Conservation (phyloP, 768 basidiomycete genomes). For the Rhodotorula toruloides region DNA sequence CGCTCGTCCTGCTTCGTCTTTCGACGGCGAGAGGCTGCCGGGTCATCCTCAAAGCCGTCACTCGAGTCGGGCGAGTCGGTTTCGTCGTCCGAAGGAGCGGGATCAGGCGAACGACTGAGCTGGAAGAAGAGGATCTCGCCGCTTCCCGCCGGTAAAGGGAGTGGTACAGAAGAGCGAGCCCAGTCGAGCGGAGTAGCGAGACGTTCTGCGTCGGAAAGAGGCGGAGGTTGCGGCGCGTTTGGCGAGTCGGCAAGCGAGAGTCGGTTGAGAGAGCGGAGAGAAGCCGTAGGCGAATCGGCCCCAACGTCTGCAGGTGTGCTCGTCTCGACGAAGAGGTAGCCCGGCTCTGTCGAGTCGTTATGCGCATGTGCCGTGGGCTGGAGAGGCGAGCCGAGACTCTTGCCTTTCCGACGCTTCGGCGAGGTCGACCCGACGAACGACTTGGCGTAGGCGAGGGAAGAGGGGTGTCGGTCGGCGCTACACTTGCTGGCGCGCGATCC, state of each 20-base stretch:
- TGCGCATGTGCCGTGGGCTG: too few species aligned
- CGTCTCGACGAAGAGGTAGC: too few species aligned
- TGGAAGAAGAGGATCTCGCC: constrained; percentile 16
- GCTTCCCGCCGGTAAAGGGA: constrained; percentile 9
- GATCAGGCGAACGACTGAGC: constrained; percentile 1
- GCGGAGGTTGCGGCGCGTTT: not conserved
- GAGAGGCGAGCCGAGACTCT: too few species aligned
- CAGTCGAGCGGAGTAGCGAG: constrained; percentile 19
- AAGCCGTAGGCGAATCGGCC: too few species aligned
- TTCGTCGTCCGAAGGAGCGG: not conserved
- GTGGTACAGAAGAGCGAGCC: not conserved
- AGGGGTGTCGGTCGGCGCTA: too few species aligned
- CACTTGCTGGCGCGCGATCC: too few species aligned
- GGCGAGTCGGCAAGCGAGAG: not conserved
- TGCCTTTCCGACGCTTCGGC: too few species aligned
- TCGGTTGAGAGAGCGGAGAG: not conserved
- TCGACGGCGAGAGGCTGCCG: not conserved
- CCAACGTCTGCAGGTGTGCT: too few species aligned
- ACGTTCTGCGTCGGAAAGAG: not conserved
- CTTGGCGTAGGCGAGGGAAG: too few species aligned
- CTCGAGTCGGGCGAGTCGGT: too few species aligned
- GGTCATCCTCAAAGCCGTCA: not conserved
- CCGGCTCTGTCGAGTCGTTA: too few species aligned
- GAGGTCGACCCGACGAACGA: too few species aligned
- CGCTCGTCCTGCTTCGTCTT: not conserved